These are phyloP conservation scores for Prunella vulgaris DNA, from an alignment of 257 asterid species.

Conservation along the genomic window DNA sequence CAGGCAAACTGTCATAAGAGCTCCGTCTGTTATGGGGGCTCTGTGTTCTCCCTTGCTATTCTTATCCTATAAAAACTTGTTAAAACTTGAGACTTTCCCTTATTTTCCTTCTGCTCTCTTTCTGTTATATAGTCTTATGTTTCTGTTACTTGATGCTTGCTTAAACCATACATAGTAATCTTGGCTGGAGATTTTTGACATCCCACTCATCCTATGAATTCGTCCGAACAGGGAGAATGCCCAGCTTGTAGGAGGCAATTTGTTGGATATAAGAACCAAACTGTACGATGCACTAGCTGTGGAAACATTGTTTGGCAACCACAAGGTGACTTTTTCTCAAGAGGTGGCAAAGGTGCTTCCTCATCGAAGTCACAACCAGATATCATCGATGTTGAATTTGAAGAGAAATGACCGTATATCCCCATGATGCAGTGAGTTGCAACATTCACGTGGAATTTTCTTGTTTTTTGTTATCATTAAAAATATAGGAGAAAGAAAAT, in stretches of 20 bases:
- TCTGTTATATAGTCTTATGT: not conserved
- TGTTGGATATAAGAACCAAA: constrained; percentile 79
- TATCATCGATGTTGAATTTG: constrained; percentile 87
- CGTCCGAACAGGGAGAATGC: constrained; percentile 74
- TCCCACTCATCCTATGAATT: constrained; percentile 4
- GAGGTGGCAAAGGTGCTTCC: constrained; percentile 56
- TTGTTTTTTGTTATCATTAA: constrained; percentile 16
- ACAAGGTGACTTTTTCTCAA: constrained; percentile 55
- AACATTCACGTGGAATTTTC: constrained; percentile 20
- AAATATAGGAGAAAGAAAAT: constrained; percentile 22
- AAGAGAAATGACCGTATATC: constrained; percentile 61
- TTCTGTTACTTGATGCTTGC: not conserved
- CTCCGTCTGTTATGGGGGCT: not conserved
- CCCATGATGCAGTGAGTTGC: constrained; percentile 15
- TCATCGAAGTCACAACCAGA: constrained; percentile 75
- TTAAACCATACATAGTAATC: not conserved
- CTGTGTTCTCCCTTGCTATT: not conserved
- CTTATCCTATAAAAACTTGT: not conserved
- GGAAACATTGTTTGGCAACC: constrained; percentile 96
- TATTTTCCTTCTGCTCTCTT: not conserved
- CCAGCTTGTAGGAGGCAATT: constrained; percentile 89
- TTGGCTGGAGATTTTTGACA: not conserved
- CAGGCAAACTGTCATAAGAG: not conserved
- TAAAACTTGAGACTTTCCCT: not conserved
- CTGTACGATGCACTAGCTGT: constrained; percentile 77